Percentiles rank a stretch among this genome's conserved stretches.
Conservation (phyloP, 2,329 filamentous ascomycete genomes). For the Fonsecaea erecta region DNA sequence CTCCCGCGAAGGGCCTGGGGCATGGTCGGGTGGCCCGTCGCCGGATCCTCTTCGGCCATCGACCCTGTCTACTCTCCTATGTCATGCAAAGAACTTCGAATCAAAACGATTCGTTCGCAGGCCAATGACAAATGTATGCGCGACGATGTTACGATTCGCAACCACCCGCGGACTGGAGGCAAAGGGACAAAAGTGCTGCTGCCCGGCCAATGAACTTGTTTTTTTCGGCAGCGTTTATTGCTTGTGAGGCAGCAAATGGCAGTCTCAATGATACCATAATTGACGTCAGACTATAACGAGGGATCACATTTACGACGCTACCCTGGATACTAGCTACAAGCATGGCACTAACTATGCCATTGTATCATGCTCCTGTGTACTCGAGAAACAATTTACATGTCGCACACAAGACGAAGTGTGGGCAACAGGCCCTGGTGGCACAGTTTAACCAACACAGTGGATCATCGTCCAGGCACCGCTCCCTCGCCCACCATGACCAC, state of each 20-base stretch:
- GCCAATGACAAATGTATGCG: conserved; percentile 18
- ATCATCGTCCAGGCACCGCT: background rate
- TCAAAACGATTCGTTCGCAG: background rate
- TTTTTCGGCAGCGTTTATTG: background rate
- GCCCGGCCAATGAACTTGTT: background rate
- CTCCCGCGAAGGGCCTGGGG: background rate
- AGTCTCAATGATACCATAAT: conserved; percentile 18
- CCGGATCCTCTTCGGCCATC: conserved; percentile 2
- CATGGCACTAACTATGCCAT: conserved; percentile 17
- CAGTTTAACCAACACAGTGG: conserved; percentile 1
- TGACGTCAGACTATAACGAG: conserved; percentile 14
- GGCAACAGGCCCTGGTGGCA: background rate
- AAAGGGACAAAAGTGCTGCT: background rate
- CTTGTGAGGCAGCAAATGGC: conserved; percentile 1
- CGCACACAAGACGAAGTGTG: conserved; percentile 8
- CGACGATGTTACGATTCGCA: conserved; percentile 13
- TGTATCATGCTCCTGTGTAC: conserved; percentile 8
- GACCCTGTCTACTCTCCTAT: background rate
- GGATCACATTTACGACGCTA: background rate
- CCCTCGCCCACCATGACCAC: conserved; percentile 1
- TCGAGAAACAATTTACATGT: conserved; percentile 1
- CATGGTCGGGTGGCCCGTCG: background rate
- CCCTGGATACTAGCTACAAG: conserved; percentile 12
- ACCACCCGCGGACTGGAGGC: background rate
- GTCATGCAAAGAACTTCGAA: conserved; percentile 7